These are phyloP conservation scores for Magnaporthiopsis incrustans DNA, from an alignment of 2,329 filamentous ascomycete species.

Conservation along the genomic window DNA sequence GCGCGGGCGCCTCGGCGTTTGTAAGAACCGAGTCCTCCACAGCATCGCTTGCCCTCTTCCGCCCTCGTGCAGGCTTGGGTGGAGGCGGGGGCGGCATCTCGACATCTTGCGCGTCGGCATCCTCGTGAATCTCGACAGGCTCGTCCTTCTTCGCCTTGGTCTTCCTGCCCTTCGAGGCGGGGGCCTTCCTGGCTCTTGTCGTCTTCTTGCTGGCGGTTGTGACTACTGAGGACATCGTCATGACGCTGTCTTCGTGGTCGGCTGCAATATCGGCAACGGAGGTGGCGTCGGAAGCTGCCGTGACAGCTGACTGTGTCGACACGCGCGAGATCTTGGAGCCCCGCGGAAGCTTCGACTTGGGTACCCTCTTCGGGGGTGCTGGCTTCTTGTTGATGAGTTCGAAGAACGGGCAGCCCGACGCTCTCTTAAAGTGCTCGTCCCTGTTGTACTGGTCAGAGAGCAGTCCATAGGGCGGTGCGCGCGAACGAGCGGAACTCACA, in stretches of 20 bases:
- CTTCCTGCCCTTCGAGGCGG: constrained; percentile 39
- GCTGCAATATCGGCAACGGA: constrained; percentile 39
- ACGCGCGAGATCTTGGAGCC: constrained; percentile 63
- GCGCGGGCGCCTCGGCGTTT: constrained; percentile 37
- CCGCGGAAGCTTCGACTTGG: constrained; percentile 44
- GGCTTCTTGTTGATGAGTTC: constrained; percentile 51
- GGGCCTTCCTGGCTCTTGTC: constrained; percentile 46
- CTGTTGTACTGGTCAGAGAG: constrained; percentile 31
- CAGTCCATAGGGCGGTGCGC: not conserved
- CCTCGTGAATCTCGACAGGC: constrained; percentile 36
- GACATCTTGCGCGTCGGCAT: constrained; percentile 21
- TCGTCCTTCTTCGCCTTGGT: constrained; percentile 47
- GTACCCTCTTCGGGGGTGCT: constrained; percentile 43
- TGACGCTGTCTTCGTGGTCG: constrained; percentile 49
- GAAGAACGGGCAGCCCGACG: constrained; percentile 78
- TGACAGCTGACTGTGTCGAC: constrained; percentile 50
- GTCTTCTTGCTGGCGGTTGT: constrained; percentile 44
- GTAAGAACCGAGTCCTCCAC: constrained; percentile 40
- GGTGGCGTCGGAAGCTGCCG: constrained; percentile 39
- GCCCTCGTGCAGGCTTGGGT: constrained; percentile 40
- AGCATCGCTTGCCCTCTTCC: constrained; percentile 56
- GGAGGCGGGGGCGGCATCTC: constrained; percentile 25
- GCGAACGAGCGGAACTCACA: constrained; percentile 39
- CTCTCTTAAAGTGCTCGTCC: constrained; percentile 77
- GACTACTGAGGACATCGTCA: constrained; percentile 53